phyloP scores from a whole-genome alignment of 352 stramenopile species.

The Phytopythium ostracodes region DNA sequence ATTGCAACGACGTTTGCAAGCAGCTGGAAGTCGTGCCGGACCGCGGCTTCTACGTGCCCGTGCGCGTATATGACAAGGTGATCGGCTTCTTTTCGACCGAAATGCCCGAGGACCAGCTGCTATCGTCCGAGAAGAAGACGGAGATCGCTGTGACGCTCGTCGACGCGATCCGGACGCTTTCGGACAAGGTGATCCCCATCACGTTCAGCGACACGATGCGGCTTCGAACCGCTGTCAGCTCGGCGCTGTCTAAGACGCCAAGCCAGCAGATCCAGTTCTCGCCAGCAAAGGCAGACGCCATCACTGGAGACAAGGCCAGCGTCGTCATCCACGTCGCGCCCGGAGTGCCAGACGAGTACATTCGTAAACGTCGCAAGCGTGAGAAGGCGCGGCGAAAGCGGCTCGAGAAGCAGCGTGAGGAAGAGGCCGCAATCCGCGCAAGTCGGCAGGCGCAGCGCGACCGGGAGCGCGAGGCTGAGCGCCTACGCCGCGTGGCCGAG shows the following conservation, averaged over 20 bases:
- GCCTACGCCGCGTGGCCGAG: slow-evolving; percentile 70
- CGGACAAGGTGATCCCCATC: slow-evolving; percentile 57
- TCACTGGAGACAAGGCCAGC: slow-evolving; percentile 38
- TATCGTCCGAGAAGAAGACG: slow-evolving; percentile 83
- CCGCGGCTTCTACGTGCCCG: slow-evolving; percentile 72
- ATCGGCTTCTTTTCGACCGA: slow-evolving; percentile 84
- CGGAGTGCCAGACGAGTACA: slow-evolving; percentile 80
- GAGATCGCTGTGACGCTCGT: slow-evolving; percentile 85
- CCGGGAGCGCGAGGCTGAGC: slow-evolving; percentile 64
- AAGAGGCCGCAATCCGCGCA: slow-evolving; percentile 67
- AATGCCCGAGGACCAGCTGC: slow-evolving; percentile 75
- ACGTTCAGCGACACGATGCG: slow-evolving; percentile 63
- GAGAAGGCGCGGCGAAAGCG: slow-evolving; percentile 77
- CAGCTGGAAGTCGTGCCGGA: slow-evolving; percentile 77
- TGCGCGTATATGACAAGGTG: slow-evolving; percentile 72
- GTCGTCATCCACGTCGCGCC: slow-evolving; percentile 55
- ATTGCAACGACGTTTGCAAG: slow-evolving; percentile 80
- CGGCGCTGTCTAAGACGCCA: slow-evolving; percentile 50
- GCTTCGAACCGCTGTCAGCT: slow-evolving; percentile 42
- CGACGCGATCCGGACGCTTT: slow-evolving; percentile 57
- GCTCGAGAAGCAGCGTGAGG: slow-evolving; percentile 63
- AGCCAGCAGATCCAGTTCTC: slow-evolving; percentile 67
- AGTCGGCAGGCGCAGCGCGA: slow-evolving; percentile 65
- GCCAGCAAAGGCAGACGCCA: slow-evolving; percentile 28
- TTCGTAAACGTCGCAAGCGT: slow-evolving; percentile 80